Conservation (phyloP, 805 yeast genomes). For the Yarrowia sp. region DNA sequence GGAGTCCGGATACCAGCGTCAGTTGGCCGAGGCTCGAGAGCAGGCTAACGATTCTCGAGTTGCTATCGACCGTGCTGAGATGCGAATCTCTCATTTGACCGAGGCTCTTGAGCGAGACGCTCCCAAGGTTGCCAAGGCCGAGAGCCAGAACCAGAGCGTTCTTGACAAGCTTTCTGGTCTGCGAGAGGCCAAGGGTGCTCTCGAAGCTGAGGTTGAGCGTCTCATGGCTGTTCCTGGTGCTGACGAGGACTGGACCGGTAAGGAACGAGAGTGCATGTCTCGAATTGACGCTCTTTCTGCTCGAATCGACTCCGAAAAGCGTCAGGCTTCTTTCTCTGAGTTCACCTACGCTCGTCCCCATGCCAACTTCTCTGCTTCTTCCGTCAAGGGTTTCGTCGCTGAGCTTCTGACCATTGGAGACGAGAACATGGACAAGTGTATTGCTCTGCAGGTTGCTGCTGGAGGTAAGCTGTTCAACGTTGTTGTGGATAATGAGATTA, state of each 20-base stretch:
- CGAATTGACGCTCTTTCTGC: conserved; percentile 55
- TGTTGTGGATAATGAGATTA: conserved; percentile 84
- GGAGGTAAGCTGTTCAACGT: conserved; percentile 90
- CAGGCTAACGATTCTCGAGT: conserved; percentile 62
- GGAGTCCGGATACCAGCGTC: conserved; percentile 78
- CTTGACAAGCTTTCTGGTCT: conserved; percentile 56
- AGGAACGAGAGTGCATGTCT: conserved; percentile 50
- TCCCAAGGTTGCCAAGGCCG: conserved; percentile 57
- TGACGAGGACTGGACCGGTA: conserved; percentile 43
- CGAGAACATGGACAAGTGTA: conserved; percentile 63
- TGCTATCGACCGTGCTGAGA: conserved; percentile 61
- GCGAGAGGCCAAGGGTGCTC: conserved; percentile 50
- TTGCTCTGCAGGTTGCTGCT: conserved; percentile 92
- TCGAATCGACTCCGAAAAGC: conserved; percentile 62
- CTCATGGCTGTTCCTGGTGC: conserved; percentile 55
- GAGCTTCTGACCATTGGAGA: conserved; percentile 74
- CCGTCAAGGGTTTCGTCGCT: conserved; percentile 90
- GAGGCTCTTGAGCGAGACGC: conserved; percentile 58
- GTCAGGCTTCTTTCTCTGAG: conserved; percentile 75
- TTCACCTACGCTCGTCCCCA: conserved; percentile 74
- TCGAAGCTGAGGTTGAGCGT: conserved; percentile 55
- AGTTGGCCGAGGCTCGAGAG: conserved; percentile 68
- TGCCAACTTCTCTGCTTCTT: conserved; percentile 61
- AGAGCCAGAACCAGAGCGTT: conserved; percentile 55
- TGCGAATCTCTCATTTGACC: conserved; percentile 64